These are phyloP conservation scores for Rhynchospora breviuscula DNA, from an alignment of 176 grass and related monocot species.

Conservation along the genomic window DNA sequence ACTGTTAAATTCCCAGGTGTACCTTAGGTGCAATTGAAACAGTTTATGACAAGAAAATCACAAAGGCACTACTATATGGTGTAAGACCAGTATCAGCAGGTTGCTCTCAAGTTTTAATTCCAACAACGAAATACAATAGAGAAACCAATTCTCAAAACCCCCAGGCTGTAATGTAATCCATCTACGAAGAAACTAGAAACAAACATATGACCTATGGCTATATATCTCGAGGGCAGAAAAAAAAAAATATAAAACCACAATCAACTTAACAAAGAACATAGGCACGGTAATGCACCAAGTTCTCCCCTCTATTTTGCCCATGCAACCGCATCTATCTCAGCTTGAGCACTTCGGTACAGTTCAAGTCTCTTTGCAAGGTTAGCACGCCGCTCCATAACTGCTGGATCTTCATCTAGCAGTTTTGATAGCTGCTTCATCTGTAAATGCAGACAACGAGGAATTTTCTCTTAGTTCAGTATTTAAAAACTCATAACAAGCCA, in stretches of 20 bases:
- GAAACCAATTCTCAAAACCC: slow-evolving; percentile 7
- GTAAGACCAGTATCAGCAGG: background rate
- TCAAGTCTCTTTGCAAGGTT: slow-evolving; percentile 78
- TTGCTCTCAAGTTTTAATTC: background rate
- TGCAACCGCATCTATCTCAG: slow-evolving; percentile 72
- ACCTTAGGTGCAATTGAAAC: background rate
- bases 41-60: background rate
- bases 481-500: background rate
- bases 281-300: slow-evolving; percentile 10
- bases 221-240: slow-evolving; percentile 30
- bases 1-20: background rate
- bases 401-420: slow-evolving; percentile 74
- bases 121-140: slow-evolving; percentile 11
- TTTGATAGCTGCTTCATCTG: slow-evolving; percentile 80
- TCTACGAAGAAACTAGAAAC: slow-evolving; percentile 27
- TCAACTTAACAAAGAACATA: slow-evolving; percentile 12
- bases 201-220: slow-evolving; percentile 33
- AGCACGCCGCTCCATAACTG: slow-evolving; percentile 74
- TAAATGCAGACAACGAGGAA: slow-evolving; percentile 11
- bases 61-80: slow-evolving; percentile 2
- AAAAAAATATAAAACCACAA: slow-evolving; percentile 24
- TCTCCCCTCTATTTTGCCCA: slow-evolving; percentile 64
- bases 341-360: slow-evolving; percentile 71
- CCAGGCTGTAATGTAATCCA: slow-evolving; percentile 15
- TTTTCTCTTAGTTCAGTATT: background rate